These are phyloP conservation scores for Hortaea werneckii DNA, from an alignment of 2,329 filamentous ascomycete species.

Conservation along the genomic window DNA sequence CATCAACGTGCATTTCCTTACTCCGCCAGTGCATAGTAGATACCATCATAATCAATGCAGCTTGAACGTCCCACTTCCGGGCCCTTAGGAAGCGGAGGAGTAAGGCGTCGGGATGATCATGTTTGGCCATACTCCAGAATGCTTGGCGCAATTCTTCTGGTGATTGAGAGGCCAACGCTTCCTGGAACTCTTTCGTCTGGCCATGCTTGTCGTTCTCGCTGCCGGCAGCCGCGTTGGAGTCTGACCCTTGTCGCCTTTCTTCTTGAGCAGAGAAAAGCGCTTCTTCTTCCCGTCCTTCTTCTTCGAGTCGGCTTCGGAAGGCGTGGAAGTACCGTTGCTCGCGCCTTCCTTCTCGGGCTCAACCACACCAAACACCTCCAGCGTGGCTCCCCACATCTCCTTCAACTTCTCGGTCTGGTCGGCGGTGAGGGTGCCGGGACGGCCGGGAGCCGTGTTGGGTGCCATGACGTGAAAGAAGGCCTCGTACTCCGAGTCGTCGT, in stretches of 20 bases:
- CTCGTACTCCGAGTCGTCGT: not conserved
- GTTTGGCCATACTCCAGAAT: slow-evolving; percentile 91
- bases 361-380: slow-evolving; percentile 62
- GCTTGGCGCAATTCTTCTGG: slow-evolving; percentile 70
- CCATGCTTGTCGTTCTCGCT: slow-evolving; percentile 80
- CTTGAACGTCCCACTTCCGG: slow-evolving; percentile 92
- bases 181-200: slow-evolving; percentile 74
- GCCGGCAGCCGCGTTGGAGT: slow-evolving; percentile 11
- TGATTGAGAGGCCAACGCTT: slow-evolving; percentile 64
- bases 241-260: slow-evolving; percentile 44
- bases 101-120: slow-evolving; percentile 83
- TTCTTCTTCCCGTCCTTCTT: slow-evolving; percentile 60
- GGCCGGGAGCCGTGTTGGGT: slow-evolving; percentile 49
- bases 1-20: slow-evolving; percentile 76
- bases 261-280: slow-evolving; percentile 59
- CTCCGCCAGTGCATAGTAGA: slow-evolving; percentile 89
- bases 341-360: not conserved
- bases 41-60: slow-evolving; percentile 86
- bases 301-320: slow-evolving; percentile 28
- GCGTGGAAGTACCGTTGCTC: slow-evolving; percentile 12
- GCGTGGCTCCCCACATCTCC: slow-evolving; percentile 70
- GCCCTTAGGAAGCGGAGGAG: slow-evolving; percentile 74
- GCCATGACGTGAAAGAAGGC: slow-evolving; percentile 26
- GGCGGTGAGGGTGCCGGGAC: slow-evolving; percentile 75
- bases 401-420: slow-evolving; percentile 83